Evolutionary conservation across 257 asterid genomes (phyloP).

Genomic region (Nicotiana tomentosiformis): DNA sequence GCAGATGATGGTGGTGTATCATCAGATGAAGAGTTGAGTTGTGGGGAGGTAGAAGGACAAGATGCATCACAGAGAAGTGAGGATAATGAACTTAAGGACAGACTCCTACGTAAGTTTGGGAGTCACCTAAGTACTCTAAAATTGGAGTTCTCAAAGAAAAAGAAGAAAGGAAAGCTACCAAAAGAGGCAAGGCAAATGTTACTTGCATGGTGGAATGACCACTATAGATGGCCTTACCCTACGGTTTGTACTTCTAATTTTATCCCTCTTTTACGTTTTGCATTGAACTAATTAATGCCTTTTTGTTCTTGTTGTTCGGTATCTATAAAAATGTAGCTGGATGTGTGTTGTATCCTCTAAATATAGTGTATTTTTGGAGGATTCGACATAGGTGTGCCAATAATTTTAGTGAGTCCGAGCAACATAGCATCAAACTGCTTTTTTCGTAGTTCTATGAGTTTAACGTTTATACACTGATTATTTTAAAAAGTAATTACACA

Average conservation of each 20-base stretch:
- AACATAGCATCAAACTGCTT: too few species aligned
- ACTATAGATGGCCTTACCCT: conserved; percentile 88
- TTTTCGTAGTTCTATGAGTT: too few species aligned
- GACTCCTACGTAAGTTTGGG: conserved; percentile 53
- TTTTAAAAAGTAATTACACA: too few species aligned
- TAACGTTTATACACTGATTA: too few species aligned
- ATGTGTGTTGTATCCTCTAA: too few species aligned
- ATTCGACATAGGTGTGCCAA: too few species aligned
- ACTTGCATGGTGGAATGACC: conserved; percentile 83
- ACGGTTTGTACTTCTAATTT: conserved; percentile 43
- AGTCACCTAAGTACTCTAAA: conserved; percentile 55
- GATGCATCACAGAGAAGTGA: conserved; percentile 40
- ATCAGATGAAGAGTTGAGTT: conserved; percentile 71
- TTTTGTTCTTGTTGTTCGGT: background rate
- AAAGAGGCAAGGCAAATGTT: conserved; percentile 62
- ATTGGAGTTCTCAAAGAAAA: conserved; percentile 72
- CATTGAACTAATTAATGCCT: background rate
- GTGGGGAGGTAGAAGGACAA: conserved; percentile 45
- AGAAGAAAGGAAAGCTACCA: conserved; percentile 82
- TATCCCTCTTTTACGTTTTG: background rate
- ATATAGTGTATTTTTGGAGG: too few species aligned
- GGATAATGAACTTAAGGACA: conserved; percentile 62
- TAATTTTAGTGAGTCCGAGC: too few species aligned
- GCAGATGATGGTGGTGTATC: conserved; percentile 52
- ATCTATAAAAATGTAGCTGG: too few species aligned